These are phyloP conservation scores for Arthrinium phaeospermum DNA, from an alignment of 2,329 filamentous ascomycete species.

Conservation along the genomic window DNA sequence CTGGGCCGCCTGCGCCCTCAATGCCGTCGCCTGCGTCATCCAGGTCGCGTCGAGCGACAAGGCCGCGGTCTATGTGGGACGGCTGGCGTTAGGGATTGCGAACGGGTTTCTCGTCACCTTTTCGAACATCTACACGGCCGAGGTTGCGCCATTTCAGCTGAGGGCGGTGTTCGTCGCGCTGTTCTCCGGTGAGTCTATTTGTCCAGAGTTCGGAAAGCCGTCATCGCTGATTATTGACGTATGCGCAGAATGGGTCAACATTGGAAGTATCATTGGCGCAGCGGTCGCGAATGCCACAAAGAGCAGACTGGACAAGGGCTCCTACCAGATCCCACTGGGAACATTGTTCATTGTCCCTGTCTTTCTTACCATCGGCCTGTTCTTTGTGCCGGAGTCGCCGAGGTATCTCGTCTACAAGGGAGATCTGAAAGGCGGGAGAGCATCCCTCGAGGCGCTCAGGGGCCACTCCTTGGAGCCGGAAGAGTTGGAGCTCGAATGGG, in stretches of 20 bases:
- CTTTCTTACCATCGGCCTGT: constrained; percentile 49
- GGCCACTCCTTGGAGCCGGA: constrained; percentile 37
- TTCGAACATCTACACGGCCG: constrained; percentile 53
- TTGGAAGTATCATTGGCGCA: constrained; percentile 50
- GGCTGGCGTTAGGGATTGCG: constrained; percentile 49
- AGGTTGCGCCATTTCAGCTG: constrained; percentile 52
- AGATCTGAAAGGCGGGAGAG: constrained; percentile 24
- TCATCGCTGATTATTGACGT: not conserved
- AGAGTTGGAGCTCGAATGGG: constrained; percentile 46
- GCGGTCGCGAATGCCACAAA: constrained; percentile 49
- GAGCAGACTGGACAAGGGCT: constrained; percentile 41
- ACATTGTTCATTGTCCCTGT: constrained; percentile 52
- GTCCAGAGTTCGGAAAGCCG: not conserved
- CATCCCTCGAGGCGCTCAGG: constrained; percentile 38
- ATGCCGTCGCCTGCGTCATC: constrained; percentile 48
- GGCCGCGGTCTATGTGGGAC: constrained; percentile 50
- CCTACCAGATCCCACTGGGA: constrained; percentile 54
- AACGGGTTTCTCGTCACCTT: constrained; percentile 50
- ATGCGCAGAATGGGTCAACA: constrained; percentile 50
- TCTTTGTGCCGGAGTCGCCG: constrained; percentile 53
- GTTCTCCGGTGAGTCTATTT: constrained; percentile 40
- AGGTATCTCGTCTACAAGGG: constrained; percentile 46
- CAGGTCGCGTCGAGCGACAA: constrained; percentile 48
- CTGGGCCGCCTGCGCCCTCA: constrained; percentile 54
- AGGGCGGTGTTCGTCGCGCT: constrained; percentile 54